These are phyloP conservation scores for Rhodofomes roseus DNA, from an alignment of 1,284 basidiomycete species.

Conservation along the genomic window DNA sequence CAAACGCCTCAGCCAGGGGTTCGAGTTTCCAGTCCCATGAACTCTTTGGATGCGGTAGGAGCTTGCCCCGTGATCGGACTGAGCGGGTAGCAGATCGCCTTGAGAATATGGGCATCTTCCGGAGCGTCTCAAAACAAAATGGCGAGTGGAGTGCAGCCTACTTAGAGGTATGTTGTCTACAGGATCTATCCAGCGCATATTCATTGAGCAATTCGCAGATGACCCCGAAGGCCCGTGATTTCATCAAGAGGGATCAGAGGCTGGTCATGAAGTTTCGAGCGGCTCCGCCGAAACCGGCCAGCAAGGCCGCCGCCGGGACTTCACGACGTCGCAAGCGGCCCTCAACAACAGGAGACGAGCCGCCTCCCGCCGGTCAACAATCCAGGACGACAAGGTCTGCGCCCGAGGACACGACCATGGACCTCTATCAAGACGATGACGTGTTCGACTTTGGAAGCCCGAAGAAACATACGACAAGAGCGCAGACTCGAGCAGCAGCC, in stretches of 20 bases:
- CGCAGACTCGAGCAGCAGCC: neutral
- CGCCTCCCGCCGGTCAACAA: neutral
- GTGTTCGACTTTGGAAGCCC: slow-evolving; percentile 11
- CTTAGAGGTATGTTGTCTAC: slow-evolving; percentile 23
- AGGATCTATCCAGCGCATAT: too few relatives aligned
- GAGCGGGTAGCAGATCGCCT: slow-evolving; percentile 67
- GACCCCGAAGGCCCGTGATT: neutral
- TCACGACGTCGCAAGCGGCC: neutral
- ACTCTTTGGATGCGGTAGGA: slow-evolving; percentile 52
- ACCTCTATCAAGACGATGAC: slow-evolving; percentile 5
- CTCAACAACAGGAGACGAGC: neutral
- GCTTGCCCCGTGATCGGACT: slow-evolving; percentile 43
- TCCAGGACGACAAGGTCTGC: neutral
- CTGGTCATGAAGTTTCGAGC: slow-evolving; percentile 3
- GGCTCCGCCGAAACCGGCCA: neutral
- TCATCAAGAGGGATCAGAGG: neutral
- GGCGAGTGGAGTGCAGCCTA: slow-evolving; percentile 30
- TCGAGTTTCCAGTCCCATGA: slow-evolving; percentile 46
- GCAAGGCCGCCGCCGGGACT: neutral
- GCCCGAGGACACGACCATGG: neutral
- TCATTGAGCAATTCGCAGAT: neutral
- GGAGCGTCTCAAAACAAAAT: slow-evolving; percentile 20
- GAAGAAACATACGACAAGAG: slow-evolving; percentile 4
- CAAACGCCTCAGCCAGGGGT: slow-evolving; percentile 42
- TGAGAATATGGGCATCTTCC: slow-evolving; percentile 37